Evolutionary conservation across 345 rosid genomes (phyloP).

Genomic region (Crucihimalaya himalaica): DNA sequence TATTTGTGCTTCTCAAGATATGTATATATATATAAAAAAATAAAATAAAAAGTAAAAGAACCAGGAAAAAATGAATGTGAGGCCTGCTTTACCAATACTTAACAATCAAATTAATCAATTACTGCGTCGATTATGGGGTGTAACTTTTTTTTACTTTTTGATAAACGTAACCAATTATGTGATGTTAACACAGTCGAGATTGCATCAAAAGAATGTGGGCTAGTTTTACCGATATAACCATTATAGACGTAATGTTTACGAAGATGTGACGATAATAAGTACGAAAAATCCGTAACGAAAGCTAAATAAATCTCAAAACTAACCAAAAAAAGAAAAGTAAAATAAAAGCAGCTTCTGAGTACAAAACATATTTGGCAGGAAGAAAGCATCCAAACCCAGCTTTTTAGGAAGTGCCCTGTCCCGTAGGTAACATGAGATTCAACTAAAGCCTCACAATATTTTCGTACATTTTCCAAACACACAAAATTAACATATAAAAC

Average conservation of each 20-base stretch:
- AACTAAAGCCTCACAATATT: slow-evolving; percentile 38
- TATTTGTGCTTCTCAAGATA: not conserved
- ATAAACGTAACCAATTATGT: not conserved
- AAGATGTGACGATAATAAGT: slow-evolving; percentile 29
- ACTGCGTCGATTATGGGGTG: not conserved
- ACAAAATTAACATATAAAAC: slow-evolving; percentile 26
- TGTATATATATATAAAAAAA: no score
- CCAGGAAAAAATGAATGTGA: no score
- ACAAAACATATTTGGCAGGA: slow-evolving; percentile 12
- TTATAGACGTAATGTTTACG: slow-evolving; percentile 27
- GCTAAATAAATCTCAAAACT: slow-evolving; percentile 38
- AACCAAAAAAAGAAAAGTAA: slow-evolving; percentile 31
- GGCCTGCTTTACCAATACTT: no score
- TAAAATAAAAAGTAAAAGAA: not conserved
- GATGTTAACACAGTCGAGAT: not conserved
- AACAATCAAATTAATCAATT: not conserved
- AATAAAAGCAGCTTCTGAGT: slow-evolving; percentile 9
- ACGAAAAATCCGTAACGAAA: slow-evolving; percentile 11
- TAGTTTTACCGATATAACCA: not conserved
- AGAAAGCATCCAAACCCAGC: slow-evolving; percentile 36
- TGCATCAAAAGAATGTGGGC: not conserved
- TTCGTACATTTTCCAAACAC: slow-evolving; percentile 14
- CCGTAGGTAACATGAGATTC: slow-evolving; percentile 32
- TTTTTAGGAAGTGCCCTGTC: slow-evolving; percentile 33
- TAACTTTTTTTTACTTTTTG: no score